A percentile compares a stretch with the other conserved stretches of the same genome.
phyloP scores from a whole-genome alignment of 768 basidiomycete genomes.

The Rhodotorula taiwanensis region DNA sequence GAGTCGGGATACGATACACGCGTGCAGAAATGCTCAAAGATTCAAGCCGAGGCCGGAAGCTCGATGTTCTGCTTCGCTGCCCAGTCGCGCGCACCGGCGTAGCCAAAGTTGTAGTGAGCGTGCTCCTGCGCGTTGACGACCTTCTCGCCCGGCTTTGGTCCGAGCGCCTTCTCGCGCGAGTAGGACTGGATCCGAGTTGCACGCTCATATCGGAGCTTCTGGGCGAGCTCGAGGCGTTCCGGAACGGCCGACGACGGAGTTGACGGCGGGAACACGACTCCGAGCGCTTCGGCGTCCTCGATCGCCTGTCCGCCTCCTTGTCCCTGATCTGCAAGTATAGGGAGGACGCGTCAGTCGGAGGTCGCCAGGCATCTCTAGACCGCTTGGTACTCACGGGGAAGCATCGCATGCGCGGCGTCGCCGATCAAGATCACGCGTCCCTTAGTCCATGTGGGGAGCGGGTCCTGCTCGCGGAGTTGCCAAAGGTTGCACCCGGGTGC shows the following conservation, averaged over 20 bases:
- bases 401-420: slow-evolving; percentile 35
- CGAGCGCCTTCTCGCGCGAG: slow-evolving; percentile 23
- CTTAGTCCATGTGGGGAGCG: slow-evolving; percentile 29
- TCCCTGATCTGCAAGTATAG: slow-evolving; percentile 25
- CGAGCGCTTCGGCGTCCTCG: slow-evolving; percentile 38
- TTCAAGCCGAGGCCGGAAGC: neutral
- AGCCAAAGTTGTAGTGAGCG: slow-evolving; percentile 8
- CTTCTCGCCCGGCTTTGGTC: neutral
- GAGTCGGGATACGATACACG: no score
- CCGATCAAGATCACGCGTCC: slow-evolving; percentile 32
- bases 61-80: slow-evolving; percentile 2
- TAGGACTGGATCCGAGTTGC: slow-evolving; percentile 33
- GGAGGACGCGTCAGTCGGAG: neutral
- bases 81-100: slow-evolving; percentile 4
- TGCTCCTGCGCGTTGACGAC: slow-evolving; percentile 8
- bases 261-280: slow-evolving; percentile 13
- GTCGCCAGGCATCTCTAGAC: no score
- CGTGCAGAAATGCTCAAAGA: no score
- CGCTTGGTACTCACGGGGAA: slow-evolving; percentile 10
- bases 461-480: slow-evolving; percentile 37
- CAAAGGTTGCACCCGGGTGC: slow-evolving; percentile 20
- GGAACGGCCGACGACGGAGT: slow-evolving; percentile 1
- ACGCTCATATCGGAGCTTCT: slow-evolving; percentile 30
- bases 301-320: slow-evolving; percentile 34
- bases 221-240: slow-evolving; percentile 22